A percentile compares a stretch with the other conserved stretches of the same genome.
Conservation (phyloP, 1,139 yeast genomes). For the Sugiyamaella japonica region DNA sequence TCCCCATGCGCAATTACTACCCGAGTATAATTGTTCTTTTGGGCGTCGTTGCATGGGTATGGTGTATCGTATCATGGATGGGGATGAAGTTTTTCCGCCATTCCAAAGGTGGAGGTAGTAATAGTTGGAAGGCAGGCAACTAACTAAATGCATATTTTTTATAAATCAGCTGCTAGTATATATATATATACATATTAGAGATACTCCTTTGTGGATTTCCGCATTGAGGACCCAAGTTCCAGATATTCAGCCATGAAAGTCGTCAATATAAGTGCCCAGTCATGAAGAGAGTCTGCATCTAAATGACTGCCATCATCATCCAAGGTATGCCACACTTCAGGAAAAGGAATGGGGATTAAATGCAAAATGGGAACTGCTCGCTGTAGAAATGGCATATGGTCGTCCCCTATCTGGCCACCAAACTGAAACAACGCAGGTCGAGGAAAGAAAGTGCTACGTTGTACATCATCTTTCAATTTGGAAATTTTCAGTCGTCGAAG, state of each 20-base stretch:
- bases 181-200: slow-evolving; percentile 15
- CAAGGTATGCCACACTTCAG: slow-evolving; percentile 52
- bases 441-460: slow-evolving; percentile 26
- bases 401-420: slow-evolving; percentile 49
- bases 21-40: slow-evolving; percentile 54
- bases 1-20: slow-evolving; percentile 48
- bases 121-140: slow-evolving; percentile 1
- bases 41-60: slow-evolving; percentile 64
- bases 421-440: slow-evolving; percentile 24
- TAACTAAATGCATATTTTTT: slow-evolving; percentile 2
- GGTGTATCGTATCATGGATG: slow-evolving; percentile 75
- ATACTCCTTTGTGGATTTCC: slow-evolving; percentile 15
- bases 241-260: slow-evolving; percentile 41
- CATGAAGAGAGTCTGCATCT: slow-evolving; percentile 38
- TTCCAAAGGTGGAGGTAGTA: slow-evolving; percentile 54
- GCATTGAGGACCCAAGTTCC: slow-evolving; percentile 28
- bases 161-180: neutral
- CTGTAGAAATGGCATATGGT: slow-evolving; percentile 52
- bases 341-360: slow-evolving; percentile 53
- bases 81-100: slow-evolving; percentile 76
- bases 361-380: slow-evolving; percentile 52
- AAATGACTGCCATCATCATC: slow-evolving; percentile 42
- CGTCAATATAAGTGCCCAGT: slow-evolving; percentile 41
- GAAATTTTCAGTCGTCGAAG: slow-evolving; percentile 25
- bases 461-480: slow-evolving; percentile 10